A percentile compares a stretch with the other conserved stretches of the same genome.
phyloP scores from a whole-genome alignment of 2,329 filamentous ascomycete genomes.

The Endocalyx cinctus region DNA sequence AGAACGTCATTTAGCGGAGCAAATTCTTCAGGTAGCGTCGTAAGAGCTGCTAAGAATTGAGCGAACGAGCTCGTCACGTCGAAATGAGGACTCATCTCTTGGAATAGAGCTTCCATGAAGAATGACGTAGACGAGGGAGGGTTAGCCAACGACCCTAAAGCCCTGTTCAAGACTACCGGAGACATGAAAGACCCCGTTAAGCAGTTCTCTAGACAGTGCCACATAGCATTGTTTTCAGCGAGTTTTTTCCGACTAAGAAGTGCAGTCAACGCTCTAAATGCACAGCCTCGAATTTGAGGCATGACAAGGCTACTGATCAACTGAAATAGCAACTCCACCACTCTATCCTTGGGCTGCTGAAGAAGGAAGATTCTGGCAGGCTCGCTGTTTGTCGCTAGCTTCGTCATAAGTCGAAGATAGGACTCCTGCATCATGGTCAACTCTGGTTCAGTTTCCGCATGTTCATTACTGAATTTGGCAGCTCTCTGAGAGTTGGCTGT shows the following conservation, averaged over 20 bases:
- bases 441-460: conserved; percentile 80
- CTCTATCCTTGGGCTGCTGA: conserved; percentile 56
- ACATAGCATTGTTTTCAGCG: conserved; percentile 67
- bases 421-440: conserved; percentile 95
- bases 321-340: conserved; percentile 71
- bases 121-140: conserved; percentile 21
- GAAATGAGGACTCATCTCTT: conserved; percentile 71
- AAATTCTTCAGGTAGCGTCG: conserved; percentile 60
- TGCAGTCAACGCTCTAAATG: conserved; percentile 73
- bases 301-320: conserved; percentile 75
- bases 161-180: conserved; percentile 17
- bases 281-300: conserved; percentile 73
- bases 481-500: conserved; percentile 52
- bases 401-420: conserved; percentile 82
- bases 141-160: conserved; percentile 28
- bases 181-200: conserved; percentile 55
- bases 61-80: conserved; percentile 85
- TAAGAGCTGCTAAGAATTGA: conserved; percentile 66
- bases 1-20: conserved; percentile 66
- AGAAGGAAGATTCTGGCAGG: conserved; percentile 71
- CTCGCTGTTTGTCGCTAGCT: conserved; percentile 71
- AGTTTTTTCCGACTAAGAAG: conserved; percentile 70
- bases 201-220: conserved; percentile 77
- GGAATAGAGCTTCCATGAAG: conserved; percentile 61
- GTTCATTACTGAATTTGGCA: conserved; percentile 58